Evolutionary conservation across 2,329 filamentous ascomycete species (phyloP).

Genomic region (Corinectria fuckeliana): DNA sequence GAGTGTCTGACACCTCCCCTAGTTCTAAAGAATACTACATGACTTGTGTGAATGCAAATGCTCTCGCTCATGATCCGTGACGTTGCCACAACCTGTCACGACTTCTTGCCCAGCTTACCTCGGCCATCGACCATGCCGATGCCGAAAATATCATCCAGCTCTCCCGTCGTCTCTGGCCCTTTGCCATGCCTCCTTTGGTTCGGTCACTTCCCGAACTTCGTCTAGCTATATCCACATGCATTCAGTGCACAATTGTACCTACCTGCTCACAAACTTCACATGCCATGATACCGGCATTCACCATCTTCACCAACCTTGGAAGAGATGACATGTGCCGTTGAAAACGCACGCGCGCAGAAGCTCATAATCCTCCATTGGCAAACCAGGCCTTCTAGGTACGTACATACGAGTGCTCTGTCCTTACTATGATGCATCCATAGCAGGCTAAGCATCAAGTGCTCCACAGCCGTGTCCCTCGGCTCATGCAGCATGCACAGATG

Average conservation of each 20-base stretch:
- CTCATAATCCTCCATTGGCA: neutral
- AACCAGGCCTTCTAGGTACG: neutral
- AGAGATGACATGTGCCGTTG: neutral
- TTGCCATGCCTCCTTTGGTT: slow-evolving; percentile 3
- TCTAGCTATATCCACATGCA: neutral
- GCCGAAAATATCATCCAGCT: slow-evolving; percentile 13
- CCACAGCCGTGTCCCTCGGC: slow-evolving; percentile 12
- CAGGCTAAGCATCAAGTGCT: neutral
- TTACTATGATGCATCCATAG: neutral
- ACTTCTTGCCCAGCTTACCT: slow-evolving; percentile 21
- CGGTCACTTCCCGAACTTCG: slow-evolving; percentile 30
- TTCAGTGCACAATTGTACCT: neutral
- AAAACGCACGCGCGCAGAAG: neutral
- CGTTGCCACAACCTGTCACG: neutral
- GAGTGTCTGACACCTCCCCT: no score
- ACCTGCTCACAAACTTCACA: neutral
- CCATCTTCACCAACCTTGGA: slow-evolving; percentile 1
- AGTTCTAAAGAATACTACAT: no score
- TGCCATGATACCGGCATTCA: neutral
- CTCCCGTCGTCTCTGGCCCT: neutral
- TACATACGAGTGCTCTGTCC: neutral
- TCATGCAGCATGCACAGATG: slow-evolving; percentile 9
- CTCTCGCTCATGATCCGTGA: slow-evolving; percentile 1
- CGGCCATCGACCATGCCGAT: slow-evolving; percentile 22
- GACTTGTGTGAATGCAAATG: no score